Evolutionary conservation across 176 grass and related monocot species (phyloP).

Genomic region (Oryza rufipogon): DNA sequence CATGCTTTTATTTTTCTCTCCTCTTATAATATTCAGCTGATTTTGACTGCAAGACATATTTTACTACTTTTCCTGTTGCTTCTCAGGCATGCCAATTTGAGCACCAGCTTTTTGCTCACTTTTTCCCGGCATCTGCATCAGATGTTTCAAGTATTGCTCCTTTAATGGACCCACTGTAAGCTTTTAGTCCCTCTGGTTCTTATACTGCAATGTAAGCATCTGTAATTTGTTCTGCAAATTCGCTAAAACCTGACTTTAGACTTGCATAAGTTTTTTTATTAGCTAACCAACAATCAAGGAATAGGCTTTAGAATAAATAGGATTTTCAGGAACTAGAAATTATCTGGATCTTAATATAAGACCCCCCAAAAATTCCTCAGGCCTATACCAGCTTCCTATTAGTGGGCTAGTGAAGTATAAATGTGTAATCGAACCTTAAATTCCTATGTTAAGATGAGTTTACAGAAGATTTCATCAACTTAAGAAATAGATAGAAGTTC

Average conservation of each 20-base stretch:
- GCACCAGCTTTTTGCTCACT: conserved; percentile 98
- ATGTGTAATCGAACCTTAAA: neutral
- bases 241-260: conserved; percentile 11
- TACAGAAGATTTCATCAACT: neutral
- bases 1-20: neutral
- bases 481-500: neutral
- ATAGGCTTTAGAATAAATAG: neutral
- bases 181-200: conserved; percentile 23
- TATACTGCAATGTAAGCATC: conserved; percentile 13
- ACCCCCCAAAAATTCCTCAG: neutral
- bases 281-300: conserved; percentile 2
- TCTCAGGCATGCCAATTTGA: conserved; percentile 97
- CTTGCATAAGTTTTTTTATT: conserved; percentile 12
- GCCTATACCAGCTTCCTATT: neutral
- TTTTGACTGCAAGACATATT: conserved; percentile 36
- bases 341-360: neutral
- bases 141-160: conserved; percentile 82
- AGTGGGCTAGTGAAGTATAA: neutral
- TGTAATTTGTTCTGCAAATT: conserved; percentile 31
- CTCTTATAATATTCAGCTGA: conserved; percentile 11
- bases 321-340: neutral
- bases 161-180: conserved; percentile 97
- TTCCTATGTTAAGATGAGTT: conserved; percentile 20
- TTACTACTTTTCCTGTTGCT: conserved; percentile 53
- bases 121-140: conserved; percentile 85